Evolutionary conservation across 306 rosid species (phyloP).

Genomic region (Ormosia semicastrata): DNA sequence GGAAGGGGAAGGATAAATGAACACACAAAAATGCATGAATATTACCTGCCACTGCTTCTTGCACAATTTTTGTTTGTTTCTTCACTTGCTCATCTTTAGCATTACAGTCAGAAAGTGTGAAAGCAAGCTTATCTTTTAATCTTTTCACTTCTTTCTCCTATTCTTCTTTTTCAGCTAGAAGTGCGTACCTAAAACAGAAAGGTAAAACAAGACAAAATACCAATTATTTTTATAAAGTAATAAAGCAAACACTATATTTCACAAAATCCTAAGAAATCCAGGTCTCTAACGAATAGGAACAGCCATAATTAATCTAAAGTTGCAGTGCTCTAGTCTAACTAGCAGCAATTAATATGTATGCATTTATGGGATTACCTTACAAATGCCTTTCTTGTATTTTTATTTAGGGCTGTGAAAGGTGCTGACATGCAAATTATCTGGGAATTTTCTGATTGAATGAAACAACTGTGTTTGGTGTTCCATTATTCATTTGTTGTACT

Average conservation of each 20-base stretch:
- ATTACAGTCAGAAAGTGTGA: slow-evolving; percentile 57
- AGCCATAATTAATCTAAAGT: too few species aligned
- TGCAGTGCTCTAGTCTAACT: too few species aligned
- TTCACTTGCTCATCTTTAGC: slow-evolving; percentile 75
- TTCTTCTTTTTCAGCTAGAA: slow-evolving; percentile 68
- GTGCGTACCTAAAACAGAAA: slow-evolving; percentile 46
- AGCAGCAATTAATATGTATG: too few species aligned
- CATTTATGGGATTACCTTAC: too few species aligned
- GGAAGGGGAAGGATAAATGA: neutral
- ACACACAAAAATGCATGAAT: neutral
- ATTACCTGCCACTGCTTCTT: slow-evolving; percentile 75
- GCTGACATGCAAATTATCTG: too few species aligned
- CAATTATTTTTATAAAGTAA: neutral
- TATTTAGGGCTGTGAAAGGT: too few species aligned
- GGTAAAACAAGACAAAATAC: neutral
- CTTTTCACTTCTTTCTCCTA: slow-evolving; percentile 61
- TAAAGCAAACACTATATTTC: neutral
- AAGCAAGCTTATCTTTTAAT: slow-evolving; percentile 58
- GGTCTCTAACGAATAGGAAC: too few species aligned
- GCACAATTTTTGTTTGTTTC: slow-evolving; percentile 67
- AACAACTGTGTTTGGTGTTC: too few species aligned
- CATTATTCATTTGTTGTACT: too few species aligned
- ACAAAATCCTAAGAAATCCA: too few species aligned
- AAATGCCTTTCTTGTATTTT: too few species aligned
- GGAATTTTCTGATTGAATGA: too few species aligned